A percentile compares a stretch with the other conserved stretches of the same genome.
phyloP scores from a whole-genome alignment of 2,329 filamentous ascomycete genomes.

The Alternaria brassicae region DNA sequence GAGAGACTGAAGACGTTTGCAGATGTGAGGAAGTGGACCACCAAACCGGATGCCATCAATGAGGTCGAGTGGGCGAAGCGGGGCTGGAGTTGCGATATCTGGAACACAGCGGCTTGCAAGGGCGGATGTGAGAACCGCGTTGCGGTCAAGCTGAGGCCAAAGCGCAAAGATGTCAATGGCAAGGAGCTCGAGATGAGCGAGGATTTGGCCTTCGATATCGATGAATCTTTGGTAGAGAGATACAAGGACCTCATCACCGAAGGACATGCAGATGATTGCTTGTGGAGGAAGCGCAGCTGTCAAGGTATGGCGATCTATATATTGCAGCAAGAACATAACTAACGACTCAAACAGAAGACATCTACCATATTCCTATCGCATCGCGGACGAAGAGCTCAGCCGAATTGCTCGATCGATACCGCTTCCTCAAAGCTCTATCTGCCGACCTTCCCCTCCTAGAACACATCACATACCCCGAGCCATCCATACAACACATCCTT shows the following conservation, averaged over 20 bases:
- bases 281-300: slow-evolving; percentile 88
- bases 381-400: slow-evolving; percentile 47
- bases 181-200: slow-evolving; percentile 61
- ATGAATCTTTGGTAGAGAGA: slow-evolving; percentile 74
- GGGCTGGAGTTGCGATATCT: slow-evolving; percentile 80
- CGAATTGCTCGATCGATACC: slow-evolving; percentile 52
- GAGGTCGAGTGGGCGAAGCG: slow-evolving; percentile 95
- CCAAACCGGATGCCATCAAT: slow-evolving; percentile 83
- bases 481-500: slow-evolving; percentile 35
- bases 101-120: slow-evolving; percentile 80
- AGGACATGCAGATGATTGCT: slow-evolving; percentile 79
- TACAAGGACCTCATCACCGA: slow-evolving; percentile 76
- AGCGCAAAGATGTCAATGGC: slow-evolving; percentile 56
- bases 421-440: slow-evolving; percentile 46
- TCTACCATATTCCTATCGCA: slow-evolving; percentile 64
- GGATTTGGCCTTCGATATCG: slow-evolving; percentile 56
- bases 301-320: slow-evolving; percentile 65
- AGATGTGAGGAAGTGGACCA: slow-evolving; percentile 90
- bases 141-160: slow-evolving; percentile 73
- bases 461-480: slow-evolving; percentile 45
- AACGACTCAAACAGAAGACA: slow-evolving; percentile 58
- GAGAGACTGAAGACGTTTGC: slow-evolving; percentile 85
- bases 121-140: slow-evolving; percentile 84
- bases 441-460: slow-evolving; percentile 43
- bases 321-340: slow-evolving; percentile 14